A percentile compares a stretch with the other conserved stretches of the same genome.
Conservation (phyloP, 257 asterid species). For the Ehretia macrophylla region DNA sequence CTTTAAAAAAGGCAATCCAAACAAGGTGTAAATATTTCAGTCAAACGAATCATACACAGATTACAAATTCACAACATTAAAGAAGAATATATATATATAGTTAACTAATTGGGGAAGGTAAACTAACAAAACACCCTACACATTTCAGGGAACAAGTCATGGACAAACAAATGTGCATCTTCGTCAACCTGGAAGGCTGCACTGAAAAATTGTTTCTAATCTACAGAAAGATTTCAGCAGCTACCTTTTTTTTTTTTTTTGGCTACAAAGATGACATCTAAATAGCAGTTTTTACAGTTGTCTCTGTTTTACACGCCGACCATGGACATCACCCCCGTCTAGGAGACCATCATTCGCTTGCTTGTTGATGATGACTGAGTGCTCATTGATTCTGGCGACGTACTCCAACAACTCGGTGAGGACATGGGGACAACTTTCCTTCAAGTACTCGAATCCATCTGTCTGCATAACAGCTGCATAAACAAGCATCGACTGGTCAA, state of each 20-base stretch:
- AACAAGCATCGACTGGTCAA: neutral
- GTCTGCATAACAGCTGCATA: constrained; percentile 97
- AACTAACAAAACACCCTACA: neutral
- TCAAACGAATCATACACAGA: neutral
- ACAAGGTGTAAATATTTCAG: too few relatives aligned
- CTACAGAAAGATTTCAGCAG: constrained; percentile 10
- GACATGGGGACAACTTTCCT: constrained; percentile 84
- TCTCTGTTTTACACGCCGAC: constrained; percentile 91
- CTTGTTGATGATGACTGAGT: constrained; percentile 46
- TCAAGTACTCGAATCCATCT: constrained; percentile 82
- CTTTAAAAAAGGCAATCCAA: too few relatives aligned
- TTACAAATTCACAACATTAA: neutral
- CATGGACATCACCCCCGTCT: constrained; percentile 66
- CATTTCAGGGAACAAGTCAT: neutral
- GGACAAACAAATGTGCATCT: constrained; percentile 32
- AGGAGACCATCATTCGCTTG: constrained; percentile 50
- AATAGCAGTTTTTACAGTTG: constrained; percentile 24
- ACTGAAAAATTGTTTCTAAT: constrained; percentile 12
- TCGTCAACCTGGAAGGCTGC: constrained; percentile 19
- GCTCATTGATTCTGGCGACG: constrained; percentile 77
- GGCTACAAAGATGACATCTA: constrained; percentile 11
- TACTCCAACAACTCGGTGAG: constrained; percentile 79
- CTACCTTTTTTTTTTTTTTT: constrained; percentile 5
- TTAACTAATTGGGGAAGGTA: neutral
- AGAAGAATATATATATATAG: neutral